A percentile compares a stretch with the other conserved stretches of the same genome.
These are phyloP conservation scores for Candida rishiriensis DNA, from an alignment of 805 yeast species.

Conservation along the genomic window DNA sequence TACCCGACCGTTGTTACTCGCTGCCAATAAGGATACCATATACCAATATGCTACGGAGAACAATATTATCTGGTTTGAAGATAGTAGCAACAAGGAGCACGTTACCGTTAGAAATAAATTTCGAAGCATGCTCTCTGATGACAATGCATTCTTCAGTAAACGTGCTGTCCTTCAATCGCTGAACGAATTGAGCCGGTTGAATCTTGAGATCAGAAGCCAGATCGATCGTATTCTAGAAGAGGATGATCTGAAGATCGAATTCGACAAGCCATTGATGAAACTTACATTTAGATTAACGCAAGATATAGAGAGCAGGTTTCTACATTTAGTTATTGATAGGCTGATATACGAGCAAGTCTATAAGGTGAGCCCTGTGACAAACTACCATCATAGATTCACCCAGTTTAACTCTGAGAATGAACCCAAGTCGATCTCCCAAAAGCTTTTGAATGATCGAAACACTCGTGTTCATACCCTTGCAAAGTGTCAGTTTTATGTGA, in stretches of 20 bases:
- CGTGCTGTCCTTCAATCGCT: conserved; percentile 8
- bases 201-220: conserved; percentile 16
- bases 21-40: conserved; percentile 39
- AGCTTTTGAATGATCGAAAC: neutral
- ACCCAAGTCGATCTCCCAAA: neutral
- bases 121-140: conserved; percentile 31
- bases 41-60: conserved; percentile 39
- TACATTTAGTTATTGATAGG: conserved; percentile 24
- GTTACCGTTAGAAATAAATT: conserved; percentile 57
- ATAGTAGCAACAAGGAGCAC: conserved; percentile 53
- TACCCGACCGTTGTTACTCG: conserved; percentile 50
- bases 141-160: conserved; percentile 7
- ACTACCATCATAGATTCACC: conserved; percentile 23
- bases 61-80: conserved; percentile 62
- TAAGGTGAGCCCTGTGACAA: conserved; percentile 17
- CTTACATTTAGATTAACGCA: conserved; percentile 3
- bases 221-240: conserved; percentile 14
- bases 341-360: conserved; percentile 20
- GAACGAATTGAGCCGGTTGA: conserved; percentile 6
- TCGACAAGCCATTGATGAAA: neutral
- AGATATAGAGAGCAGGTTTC: conserved; percentile 11
- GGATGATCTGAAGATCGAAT: neutral
- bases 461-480: conserved; percentile 1
- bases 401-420: conserved; percentile 18
- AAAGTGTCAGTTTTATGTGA: conserved; percentile 4